Percentiles rank a stretch among this genome's conserved stretches.
These are phyloP conservation scores for Candida hispaniensis DNA, from an alignment of 805 yeast species.

Conservation along the genomic window DNA sequence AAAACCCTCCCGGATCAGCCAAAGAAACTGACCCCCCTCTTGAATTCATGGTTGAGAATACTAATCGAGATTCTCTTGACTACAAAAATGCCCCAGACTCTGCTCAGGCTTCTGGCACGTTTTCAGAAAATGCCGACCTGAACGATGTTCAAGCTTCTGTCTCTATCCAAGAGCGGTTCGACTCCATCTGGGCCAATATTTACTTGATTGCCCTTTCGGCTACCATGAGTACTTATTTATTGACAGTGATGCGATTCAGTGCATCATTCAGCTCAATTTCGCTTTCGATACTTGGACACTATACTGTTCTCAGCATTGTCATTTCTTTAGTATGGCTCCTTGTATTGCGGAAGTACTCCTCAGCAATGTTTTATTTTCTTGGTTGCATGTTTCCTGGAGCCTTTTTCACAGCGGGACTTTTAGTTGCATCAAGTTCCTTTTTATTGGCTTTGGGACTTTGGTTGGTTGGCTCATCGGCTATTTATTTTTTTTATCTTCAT, in stretches of 20 bases:
- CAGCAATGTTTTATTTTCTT: conserved; percentile 17
- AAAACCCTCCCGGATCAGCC: too few species aligned
- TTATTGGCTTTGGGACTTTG: conserved; percentile 20
- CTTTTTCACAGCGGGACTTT: conserved; percentile 3
- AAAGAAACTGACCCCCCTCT: too few species aligned
- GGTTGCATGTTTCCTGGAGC: conserved; percentile 9
- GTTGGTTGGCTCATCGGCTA: conserved; percentile 25
- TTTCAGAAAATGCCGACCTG: too few species aligned
- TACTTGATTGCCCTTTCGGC: conserved; percentile 24
- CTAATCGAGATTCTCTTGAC: too few species aligned
- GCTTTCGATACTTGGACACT: conserved; percentile 19
- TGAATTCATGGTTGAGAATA: too few species aligned
- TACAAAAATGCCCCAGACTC: too few species aligned
- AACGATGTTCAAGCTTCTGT: too few species aligned
- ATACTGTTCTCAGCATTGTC: conserved; percentile 23
- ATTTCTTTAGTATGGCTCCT: conserved; percentile 26
- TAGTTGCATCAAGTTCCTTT: conserved; percentile 1
- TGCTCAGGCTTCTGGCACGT: too few species aligned
- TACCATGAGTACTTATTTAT: conserved; percentile 26
- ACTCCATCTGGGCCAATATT: conserved; percentile 23
- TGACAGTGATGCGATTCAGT: conserved; percentile 25
- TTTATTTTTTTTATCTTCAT: conserved; percentile 23
- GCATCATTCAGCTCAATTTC: conserved; percentile 2
- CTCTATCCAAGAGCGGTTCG: conserved; percentile 13
- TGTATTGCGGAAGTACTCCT: conserved; percentile 23